Evolutionary conservation across 2,329 filamentous ascomycete genomes (phyloP).

Genomic region (Pseudogymnoascus sp.): DNA sequence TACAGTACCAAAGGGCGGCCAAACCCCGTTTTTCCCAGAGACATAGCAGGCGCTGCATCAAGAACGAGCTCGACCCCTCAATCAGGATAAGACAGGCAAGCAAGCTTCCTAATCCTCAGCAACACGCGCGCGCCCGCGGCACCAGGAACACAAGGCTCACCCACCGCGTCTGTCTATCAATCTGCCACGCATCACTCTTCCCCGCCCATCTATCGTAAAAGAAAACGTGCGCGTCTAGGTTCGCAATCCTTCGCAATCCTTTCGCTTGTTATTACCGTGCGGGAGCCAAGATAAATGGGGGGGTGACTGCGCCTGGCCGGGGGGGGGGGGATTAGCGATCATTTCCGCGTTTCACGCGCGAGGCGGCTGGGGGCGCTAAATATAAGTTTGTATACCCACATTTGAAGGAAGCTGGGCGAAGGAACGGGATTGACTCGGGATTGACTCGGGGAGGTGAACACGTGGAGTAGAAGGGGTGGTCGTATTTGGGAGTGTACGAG

Average conservation of each 20-base stretch:
- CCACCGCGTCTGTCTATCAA: neutral
- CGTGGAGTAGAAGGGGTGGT: neutral
- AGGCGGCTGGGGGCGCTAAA: slow-evolving; percentile 2
- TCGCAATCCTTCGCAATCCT: neutral
- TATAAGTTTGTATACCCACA: neutral
- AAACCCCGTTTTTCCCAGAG: neutral
- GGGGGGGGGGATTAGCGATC: neutral
- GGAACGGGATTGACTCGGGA: neutral
- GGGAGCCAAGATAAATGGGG: neutral
- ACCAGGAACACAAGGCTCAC: neutral
- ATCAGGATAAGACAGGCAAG: neutral
- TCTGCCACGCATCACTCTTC: neutral
- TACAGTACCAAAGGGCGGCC: neutral
- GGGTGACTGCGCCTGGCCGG: neutral
- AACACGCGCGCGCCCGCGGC: neutral
- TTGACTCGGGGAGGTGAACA: neutral
- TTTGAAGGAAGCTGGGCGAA: neutral
- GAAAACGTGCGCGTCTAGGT: neutral
- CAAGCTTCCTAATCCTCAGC: neutral
- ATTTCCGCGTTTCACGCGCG: neutral
- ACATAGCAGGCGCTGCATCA: neutral
- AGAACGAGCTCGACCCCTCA: neutral
- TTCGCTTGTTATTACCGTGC: neutral
- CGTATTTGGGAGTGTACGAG: neutral
- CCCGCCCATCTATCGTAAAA: neutral